Evolutionary conservation across 306 rosid genomes (phyloP).

Genomic region (Urtica urens): DNA sequence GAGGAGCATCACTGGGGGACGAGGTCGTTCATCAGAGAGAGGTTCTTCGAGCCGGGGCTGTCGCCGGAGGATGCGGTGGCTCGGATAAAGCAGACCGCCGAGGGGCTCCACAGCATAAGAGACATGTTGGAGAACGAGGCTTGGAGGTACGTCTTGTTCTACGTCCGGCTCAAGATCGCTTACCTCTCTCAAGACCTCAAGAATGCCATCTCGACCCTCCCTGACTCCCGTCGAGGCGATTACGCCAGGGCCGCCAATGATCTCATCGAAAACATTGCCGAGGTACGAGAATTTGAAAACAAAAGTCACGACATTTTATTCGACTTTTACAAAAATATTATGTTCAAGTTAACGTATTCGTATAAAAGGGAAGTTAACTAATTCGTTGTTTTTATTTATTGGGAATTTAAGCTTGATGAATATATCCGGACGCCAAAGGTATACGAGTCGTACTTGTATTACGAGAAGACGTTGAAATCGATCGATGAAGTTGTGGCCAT

Average conservation of each 20-base stretch:
- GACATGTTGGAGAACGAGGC: constrained; percentile 76
- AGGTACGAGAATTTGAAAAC: constrained; percentile 45
- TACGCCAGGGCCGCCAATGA: constrained; percentile 69
- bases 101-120: constrained; percentile 71
- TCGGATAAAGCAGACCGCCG: constrained; percentile 75
- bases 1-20: constrained; percentile 79
- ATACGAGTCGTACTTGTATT: constrained; percentile 79
- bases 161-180: constrained; percentile 56
- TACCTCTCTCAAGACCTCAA: constrained; percentile 76
- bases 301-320: not conserved
- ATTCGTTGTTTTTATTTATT: not conserved
- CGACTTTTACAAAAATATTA: no score
- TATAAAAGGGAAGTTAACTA: no score
- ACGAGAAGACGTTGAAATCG: constrained; percentile 87
- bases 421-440: constrained; percentile 76
- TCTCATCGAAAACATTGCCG: constrained; percentile 63
- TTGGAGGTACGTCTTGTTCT: constrained; percentile 84
- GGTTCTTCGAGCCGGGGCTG: constrained; percentile 58
- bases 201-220: constrained; percentile 50
- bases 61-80: constrained; percentile 76
- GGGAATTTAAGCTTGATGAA: constrained; percentile 30
- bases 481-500: constrained; percentile 65
- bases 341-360: not conserved
- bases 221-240: constrained; percentile 38
- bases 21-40: constrained; percentile 49